These are phyloP conservation scores for Myrica gale DNA, from an alignment of 306 rosid species.

Conservation along the genomic window DNA sequence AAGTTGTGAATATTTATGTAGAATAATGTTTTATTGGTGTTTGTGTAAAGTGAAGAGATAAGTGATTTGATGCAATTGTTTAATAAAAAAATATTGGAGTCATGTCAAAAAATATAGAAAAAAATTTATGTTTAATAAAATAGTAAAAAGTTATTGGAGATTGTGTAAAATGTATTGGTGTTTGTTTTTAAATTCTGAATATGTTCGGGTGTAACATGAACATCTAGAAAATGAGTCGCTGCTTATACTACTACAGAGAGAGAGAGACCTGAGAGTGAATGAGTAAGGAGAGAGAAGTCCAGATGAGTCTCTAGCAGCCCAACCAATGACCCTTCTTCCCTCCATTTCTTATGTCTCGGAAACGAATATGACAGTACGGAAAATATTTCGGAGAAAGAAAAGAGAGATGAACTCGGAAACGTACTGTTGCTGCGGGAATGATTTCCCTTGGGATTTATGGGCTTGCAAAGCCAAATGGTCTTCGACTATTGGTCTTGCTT, in stretches of 20 bases:
- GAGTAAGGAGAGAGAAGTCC: constrained; percentile 34
- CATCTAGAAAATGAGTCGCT: no score
- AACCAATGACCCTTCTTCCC: constrained; percentile 30
- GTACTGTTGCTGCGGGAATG: neutral
- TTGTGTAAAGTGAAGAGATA: no score
- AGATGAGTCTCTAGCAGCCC: constrained; percentile 44
- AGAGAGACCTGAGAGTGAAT: constrained; percentile 35
- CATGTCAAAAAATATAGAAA: no score
- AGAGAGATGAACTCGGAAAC: neutral
- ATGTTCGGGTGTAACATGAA: no score
- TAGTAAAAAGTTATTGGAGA: no score
- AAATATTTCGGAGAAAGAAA: neutral
- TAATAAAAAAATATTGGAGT: no score
- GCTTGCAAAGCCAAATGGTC: neutral
- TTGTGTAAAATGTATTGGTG: no score
- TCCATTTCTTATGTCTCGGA: constrained; percentile 18
- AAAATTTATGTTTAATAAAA: no score
- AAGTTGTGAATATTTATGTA: no score
- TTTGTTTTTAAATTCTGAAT: no score
- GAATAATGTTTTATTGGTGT: no score
- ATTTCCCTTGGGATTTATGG: neutral
- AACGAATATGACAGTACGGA: neutral
- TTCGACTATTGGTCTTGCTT: neutral
- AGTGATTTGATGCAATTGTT: no score
- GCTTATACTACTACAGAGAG: neutral